These are phyloP conservation scores for Parasarocladium wereldwijsianum DNA, from an alignment of 2,329 filamentous ascomycete species.

Conservation along the genomic window DNA sequence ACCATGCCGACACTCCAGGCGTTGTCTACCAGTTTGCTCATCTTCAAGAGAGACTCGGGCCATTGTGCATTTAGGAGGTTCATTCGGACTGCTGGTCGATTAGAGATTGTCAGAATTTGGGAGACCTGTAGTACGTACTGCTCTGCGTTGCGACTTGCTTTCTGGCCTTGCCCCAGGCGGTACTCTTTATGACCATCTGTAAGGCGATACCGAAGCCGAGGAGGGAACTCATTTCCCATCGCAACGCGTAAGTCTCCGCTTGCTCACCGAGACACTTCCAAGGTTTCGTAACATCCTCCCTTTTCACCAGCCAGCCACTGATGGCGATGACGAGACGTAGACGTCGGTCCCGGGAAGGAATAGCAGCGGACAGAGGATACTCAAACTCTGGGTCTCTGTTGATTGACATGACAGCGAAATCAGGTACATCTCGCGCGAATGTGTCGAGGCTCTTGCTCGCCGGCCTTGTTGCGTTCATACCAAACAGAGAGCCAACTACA, in stretches of 20 bases:
- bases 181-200: slow-evolving; percentile 60
- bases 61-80: slow-evolving; percentile 44
- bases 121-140: slow-evolving; percentile 22
- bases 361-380: slow-evolving; percentile 31
- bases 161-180: slow-evolving; percentile 62
- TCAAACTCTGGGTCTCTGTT: slow-evolving; percentile 28
- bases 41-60: slow-evolving; percentile 48
- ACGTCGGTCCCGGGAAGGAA: slow-evolving; percentile 44
- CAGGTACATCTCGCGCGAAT: slow-evolving; percentile 74
- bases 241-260: slow-evolving; percentile 67
- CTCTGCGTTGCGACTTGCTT: slow-evolving; percentile 30
- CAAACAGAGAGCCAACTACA: slow-evolving; percentile 73
- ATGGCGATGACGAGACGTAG: slow-evolving; percentile 74
- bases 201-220: slow-evolving; percentile 66
- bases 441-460: slow-evolving; percentile 75
- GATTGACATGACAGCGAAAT: slow-evolving; percentile 75
- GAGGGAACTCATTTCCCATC: slow-evolving; percentile 70
- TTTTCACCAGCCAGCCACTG: slow-evolving; percentile 64
- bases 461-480: slow-evolving; percentile 77
- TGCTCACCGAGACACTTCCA: slow-evolving; percentile 65
- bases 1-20: slow-evolving; percentile 65
- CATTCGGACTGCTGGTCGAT: slow-evolving; percentile 28
- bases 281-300: slow-evolving; percentile 52
- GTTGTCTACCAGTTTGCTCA: slow-evolving; percentile 66
- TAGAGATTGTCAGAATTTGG: slow-evolving; percentile 3